Conservation (phyloP, 148 eudicot genomes). For the Beta vulgaris region DNA sequence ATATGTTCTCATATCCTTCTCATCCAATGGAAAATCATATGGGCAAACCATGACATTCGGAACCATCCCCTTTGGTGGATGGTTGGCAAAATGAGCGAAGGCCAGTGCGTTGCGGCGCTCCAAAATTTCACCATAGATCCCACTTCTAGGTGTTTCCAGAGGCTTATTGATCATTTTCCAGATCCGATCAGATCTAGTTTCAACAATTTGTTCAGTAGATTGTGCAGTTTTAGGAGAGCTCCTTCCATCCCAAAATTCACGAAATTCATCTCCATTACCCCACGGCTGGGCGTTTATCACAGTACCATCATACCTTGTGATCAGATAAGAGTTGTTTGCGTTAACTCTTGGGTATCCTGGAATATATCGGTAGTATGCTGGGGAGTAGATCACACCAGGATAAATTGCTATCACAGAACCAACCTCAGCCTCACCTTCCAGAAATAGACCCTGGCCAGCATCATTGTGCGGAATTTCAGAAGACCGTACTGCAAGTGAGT, state of each 20-base stretch:
- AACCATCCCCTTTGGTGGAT: conserved; percentile 56
- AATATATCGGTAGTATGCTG: conserved; percentile 85
- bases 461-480: conserved; percentile 81
- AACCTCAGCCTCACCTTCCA: conserved; percentile 80
- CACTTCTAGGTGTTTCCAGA: conserved; percentile 36
- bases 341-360: conserved; percentile 92
- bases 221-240: conserved; percentile 25
- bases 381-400: conserved; percentile 84
- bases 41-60: conserved; percentile 95
- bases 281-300: conserved; percentile 93
- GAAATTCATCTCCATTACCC: conserved; percentile 70
- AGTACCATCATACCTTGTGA: conserved; percentile 87
- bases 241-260: conserved; percentile 67
- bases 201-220: conserved; percentile 20
- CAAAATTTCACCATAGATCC: conserved; percentile 46
- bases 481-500: conserved; percentile 65
- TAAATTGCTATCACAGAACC: conserved; percentile 88
- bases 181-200: conserved; percentile 65
- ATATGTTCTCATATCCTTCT: conserved; percentile 69
- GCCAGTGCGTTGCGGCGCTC: conserved; percentile 89
- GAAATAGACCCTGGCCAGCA: conserved; percentile 82
- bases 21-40: conserved; percentile 74
- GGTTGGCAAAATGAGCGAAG: conserved; percentile 84
- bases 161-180: conserved; percentile 93
- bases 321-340: conserved; percentile 68